These are phyloP conservation scores for Suhomyces panamericanus DNA, from an alignment of 1,139 yeast species.

Conservation along the genomic window DNA sequence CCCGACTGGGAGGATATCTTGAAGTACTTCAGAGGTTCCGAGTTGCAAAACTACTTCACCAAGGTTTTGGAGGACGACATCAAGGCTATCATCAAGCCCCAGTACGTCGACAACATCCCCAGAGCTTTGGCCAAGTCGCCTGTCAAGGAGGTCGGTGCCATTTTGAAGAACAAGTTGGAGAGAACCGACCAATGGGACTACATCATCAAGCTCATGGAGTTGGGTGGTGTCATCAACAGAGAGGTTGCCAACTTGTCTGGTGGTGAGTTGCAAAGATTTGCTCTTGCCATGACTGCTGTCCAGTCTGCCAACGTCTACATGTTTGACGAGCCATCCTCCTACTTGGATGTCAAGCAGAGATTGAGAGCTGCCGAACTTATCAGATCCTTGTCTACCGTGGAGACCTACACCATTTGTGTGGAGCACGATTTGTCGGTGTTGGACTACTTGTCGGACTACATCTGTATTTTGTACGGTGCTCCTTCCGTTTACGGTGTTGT, in stretches of 20 bases:
- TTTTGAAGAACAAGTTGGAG: conserved; percentile 73
- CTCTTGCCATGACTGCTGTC: conserved; percentile 95
- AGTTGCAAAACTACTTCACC: conserved; percentile 92
- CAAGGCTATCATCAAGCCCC: conserved; percentile 95
- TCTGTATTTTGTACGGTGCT: conserved; percentile 94
- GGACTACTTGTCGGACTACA: conserved; percentile 93
- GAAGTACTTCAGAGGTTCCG: conserved; percentile 91
- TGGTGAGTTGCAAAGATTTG: conserved; percentile 98
- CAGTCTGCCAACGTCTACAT: conserved; percentile 94
- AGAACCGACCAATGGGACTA: conserved; percentile 60
- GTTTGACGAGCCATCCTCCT: conserved; percentile 99
- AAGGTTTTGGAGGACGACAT: conserved; percentile 90
- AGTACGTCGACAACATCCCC: conserved; percentile 95
- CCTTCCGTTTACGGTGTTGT: conserved; percentile 99
- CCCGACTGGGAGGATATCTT: conserved; percentile 97
- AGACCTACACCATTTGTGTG: conserved; percentile 87
- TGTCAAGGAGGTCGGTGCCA: conserved; percentile 80
- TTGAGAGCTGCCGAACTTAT: conserved; percentile 94
- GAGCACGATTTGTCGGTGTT: conserved; percentile 98
- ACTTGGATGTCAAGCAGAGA: conserved; percentile 97
- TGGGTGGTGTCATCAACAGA: conserved; percentile 72
- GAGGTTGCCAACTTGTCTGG: conserved; percentile 90
- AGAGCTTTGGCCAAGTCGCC: conserved; percentile 89
- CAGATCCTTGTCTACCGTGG: conserved; percentile 74
- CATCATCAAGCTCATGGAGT: conserved; percentile 68